These are phyloP conservation scores for Gremmenia infestans DNA, from an alignment of 2,329 filamentous ascomycete genomes.

Conservation along the genomic window DNA sequence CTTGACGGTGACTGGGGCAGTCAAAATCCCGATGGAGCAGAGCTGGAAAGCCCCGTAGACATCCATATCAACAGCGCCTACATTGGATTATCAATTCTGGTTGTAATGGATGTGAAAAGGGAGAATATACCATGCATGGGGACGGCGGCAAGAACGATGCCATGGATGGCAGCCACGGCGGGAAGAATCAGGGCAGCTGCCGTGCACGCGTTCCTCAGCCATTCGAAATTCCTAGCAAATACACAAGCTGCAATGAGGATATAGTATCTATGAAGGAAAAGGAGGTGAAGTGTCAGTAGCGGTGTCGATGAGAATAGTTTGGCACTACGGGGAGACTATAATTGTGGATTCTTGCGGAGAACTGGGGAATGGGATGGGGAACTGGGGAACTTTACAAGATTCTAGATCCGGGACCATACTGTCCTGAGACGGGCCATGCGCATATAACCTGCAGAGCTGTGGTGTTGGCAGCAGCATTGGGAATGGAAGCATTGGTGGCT, in stretches of 20 bases:
- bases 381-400: slow-evolving; percentile 39
- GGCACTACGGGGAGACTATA: neutral
- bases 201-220: slow-evolving; percentile 58
- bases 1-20: slow-evolving; percentile 57
- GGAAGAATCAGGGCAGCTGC: slow-evolving; percentile 59
- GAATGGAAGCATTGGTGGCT: slow-evolving; percentile 10
- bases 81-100: neutral
- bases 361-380: neutral
- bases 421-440: slow-evolving; percentile 51
- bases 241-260: slow-evolving; percentile 58
- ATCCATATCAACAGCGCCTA: slow-evolving; percentile 63
- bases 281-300: neutral
- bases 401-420: slow-evolving; percentile 51
- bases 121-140: slow-evolving; percentile 50
- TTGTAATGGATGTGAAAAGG: neutral
- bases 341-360: neutral
- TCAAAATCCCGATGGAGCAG: slow-evolving; percentile 60
- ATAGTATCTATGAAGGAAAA: slow-evolving; percentile 47
- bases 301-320: too few species aligned
- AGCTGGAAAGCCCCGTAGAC: slow-evolving; percentile 64
- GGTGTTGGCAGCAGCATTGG: slow-evolving; percentile 21
- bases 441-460: slow-evolving; percentile 44
- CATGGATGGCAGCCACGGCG: slow-evolving; percentile 59
- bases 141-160: slow-evolving; percentile 53
- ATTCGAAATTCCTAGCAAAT: slow-evolving; percentile 55